Percentiles rank a stretch among this genome's conserved stretches.
Evolutionary conservation across 805 yeast species (phyloP).

Genomic region (Yarrowia osloensis): DNA sequence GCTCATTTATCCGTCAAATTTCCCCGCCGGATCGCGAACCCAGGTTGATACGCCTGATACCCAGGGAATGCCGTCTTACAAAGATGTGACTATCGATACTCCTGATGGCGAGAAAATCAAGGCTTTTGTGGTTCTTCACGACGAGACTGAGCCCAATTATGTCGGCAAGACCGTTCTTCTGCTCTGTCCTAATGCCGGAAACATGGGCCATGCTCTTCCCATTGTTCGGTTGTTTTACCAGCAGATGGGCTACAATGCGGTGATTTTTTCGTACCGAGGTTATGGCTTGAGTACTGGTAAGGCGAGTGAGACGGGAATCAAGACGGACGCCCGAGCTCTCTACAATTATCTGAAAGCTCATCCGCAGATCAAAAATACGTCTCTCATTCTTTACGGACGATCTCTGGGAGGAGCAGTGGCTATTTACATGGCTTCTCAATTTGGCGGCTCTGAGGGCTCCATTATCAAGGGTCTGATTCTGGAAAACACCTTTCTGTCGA

Average conservation of each 20-base stretch:
- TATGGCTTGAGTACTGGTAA: constrained; percentile 79
- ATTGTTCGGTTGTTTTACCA: constrained; percentile 69
- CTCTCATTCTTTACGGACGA: constrained; percentile 76
- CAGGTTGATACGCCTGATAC: constrained; percentile 76
- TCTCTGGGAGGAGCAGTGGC: constrained; percentile 96
- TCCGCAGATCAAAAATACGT: constrained; percentile 53
- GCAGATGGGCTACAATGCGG: constrained; percentile 69
- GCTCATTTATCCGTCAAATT: constrained; percentile 79
- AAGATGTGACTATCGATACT: constrained; percentile 61
- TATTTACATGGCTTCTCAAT: constrained; percentile 66
- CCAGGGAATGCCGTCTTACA: constrained; percentile 61
- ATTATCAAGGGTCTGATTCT: constrained; percentile 65
- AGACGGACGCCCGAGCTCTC: constrained; percentile 75
- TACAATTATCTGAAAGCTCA: constrained; percentile 60
- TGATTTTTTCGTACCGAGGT: constrained; percentile 87
- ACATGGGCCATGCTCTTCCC: constrained; percentile 88
- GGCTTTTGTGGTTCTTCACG: constrained; percentile 53
- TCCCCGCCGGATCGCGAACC: constrained; percentile 69
- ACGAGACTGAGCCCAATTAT: constrained; percentile 49
- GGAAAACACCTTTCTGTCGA: constrained; percentile 83
- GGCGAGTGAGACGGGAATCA: constrained; percentile 77
- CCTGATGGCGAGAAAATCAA: constrained; percentile 69
- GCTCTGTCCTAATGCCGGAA: constrained; percentile 92
- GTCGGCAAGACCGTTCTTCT: constrained; percentile 70
- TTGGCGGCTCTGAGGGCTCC: constrained; percentile 46